Percentiles rank a stretch among this genome's conserved stretches.
Conservation (phyloP, 192 early-diverging fungal genomes). For the Entophlyctis luteolus region DNA sequence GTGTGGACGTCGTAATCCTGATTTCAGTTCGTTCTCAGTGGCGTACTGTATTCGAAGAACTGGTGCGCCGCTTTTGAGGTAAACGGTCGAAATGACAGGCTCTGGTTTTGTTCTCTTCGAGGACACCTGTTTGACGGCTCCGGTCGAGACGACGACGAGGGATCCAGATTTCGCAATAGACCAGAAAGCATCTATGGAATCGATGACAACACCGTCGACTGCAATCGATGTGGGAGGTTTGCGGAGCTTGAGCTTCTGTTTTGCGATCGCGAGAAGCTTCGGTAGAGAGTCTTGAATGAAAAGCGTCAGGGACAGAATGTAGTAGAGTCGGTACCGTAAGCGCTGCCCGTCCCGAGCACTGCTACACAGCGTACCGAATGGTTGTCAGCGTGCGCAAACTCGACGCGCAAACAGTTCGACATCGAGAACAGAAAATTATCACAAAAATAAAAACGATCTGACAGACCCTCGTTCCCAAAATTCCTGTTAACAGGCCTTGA, state of each 20-base stretch:
- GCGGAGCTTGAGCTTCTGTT: conserved; percentile 28
- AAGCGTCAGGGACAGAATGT: not conserved
- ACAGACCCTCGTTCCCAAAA: too few species aligned
- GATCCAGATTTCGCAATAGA: not conserved
- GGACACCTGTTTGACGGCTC: not conserved
- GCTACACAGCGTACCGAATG: conserved; percentile 6
- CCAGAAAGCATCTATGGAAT: not conserved
- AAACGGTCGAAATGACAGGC: not conserved
- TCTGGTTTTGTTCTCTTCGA: not conserved
- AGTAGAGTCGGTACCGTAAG: not conserved
- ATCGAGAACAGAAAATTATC: too few species aligned
- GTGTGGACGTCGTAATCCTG: conserved; percentile 40
- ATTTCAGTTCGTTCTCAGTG: conserved; percentile 15
- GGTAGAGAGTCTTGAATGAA: not conserved
- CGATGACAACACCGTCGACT: not conserved
- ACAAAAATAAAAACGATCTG: too few species aligned
- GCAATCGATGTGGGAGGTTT: conserved; percentile 10
- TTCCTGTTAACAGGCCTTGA: too few species aligned
- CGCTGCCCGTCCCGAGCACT: not conserved
- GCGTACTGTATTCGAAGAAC: conserved; percentile 36
- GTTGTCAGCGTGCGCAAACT: conserved; percentile 15
- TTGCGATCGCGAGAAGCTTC: conserved; percentile 10
- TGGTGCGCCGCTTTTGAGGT: not conserved
- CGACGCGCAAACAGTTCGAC: too few species aligned
- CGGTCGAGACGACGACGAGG: conserved; percentile 12